Evolutionary conservation across 805 yeast genomes (phyloP).

Genomic region (Wickerhamomyces subpelliculosus): DNA sequence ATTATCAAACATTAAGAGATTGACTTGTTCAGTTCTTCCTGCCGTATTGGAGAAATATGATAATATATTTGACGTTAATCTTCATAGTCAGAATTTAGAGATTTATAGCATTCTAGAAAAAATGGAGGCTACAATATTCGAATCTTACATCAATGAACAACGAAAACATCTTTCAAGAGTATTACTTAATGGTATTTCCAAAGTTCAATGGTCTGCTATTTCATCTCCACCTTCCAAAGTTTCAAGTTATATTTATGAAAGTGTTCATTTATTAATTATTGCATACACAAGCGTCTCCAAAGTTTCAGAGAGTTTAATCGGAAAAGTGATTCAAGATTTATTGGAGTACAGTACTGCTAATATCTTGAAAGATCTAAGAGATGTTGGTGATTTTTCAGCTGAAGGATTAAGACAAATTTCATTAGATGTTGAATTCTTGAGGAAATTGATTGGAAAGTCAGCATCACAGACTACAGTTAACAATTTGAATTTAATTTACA

Average conservation of each 20-base stretch:
- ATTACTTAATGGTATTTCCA: constrained; percentile 32
- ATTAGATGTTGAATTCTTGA: constrained; percentile 48
- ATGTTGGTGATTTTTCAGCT: constrained; percentile 36
- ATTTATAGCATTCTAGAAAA: constrained; percentile 37
- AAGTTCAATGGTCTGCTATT: constrained; percentile 36
- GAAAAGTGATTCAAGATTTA: constrained; percentile 37
- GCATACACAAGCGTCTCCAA: constrained; percentile 45
- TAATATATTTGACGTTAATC: constrained; percentile 37
- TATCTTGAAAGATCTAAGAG: constrained; percentile 32
- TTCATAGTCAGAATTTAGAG: constrained; percentile 36
- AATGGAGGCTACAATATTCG: constrained; percentile 48
- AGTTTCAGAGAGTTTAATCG: constrained; percentile 40
- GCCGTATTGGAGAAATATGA: constrained; percentile 43
- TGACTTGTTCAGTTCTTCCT: constrained; percentile 42
- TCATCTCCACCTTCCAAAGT: constrained; percentile 30
- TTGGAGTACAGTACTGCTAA: constrained; percentile 31
- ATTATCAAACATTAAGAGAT: constrained; percentile 44
- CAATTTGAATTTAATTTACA: constrained; percentile 18
- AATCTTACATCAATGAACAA: constrained; percentile 43
- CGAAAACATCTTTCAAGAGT: constrained; percentile 33
- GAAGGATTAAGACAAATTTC: constrained; percentile 44
- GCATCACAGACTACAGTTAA: constrained; percentile 5
- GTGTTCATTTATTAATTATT: constrained; percentile 39
- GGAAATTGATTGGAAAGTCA: constrained; percentile 21
- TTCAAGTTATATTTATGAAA: constrained; percentile 41